Base-by-base conservation (phyloP, 2,329 filamentous ascomycete species). In the Aspergillus carbonarius region DNA sequence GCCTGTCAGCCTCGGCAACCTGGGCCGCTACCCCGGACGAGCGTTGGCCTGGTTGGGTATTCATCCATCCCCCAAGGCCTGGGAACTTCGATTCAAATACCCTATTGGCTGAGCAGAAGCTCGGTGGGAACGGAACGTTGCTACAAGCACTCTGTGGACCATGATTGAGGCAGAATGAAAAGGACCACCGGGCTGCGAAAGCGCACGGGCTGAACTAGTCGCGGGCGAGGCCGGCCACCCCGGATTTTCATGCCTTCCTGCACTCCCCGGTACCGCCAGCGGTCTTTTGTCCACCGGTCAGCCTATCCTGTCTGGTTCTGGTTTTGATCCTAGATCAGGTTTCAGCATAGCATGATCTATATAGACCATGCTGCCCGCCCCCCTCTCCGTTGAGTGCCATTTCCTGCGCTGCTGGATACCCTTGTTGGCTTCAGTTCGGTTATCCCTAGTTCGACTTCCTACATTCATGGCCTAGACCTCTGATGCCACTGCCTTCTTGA, bases 101-200 rank as follows among this genome's bases (percentile, higher is more conserved):
- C 51, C 51, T 44, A 54, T 48, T 58, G 49, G 50, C 25, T 52
- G 50, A 25, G 5, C 51, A 52, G 40, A 37, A 25, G 49, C 37
- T 51, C 25, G 37, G 37, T 37, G 9, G n/a, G 25, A 12, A 39
- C 15, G 20, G 13, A 9, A 32, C 10, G 10, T 13, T 17, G 20
- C 6, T 13, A 8, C 8, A 30, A 2, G 5, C 23, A 15, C n/a
- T 23, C 30, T 2, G 23, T 10, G 23, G 10, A 12, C 23, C 40
- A 25, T 25, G n/a, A 54, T 46, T 54, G 34, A 57, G 59, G 35
- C 59, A 59, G 54, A 54, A 61, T 59, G n/a, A n/a, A n/a, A n/a
- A n/a, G n/a, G n/a, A n/a, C n/a, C n/a, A 40, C 8, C 35, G n/a
- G 20, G 15, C 37, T 17, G 25, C 40, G 23, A 30, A 13, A 32